phyloP scores from a whole-genome alignment of 208 protist genomes.

The Leishmania guyanensis region DNA sequence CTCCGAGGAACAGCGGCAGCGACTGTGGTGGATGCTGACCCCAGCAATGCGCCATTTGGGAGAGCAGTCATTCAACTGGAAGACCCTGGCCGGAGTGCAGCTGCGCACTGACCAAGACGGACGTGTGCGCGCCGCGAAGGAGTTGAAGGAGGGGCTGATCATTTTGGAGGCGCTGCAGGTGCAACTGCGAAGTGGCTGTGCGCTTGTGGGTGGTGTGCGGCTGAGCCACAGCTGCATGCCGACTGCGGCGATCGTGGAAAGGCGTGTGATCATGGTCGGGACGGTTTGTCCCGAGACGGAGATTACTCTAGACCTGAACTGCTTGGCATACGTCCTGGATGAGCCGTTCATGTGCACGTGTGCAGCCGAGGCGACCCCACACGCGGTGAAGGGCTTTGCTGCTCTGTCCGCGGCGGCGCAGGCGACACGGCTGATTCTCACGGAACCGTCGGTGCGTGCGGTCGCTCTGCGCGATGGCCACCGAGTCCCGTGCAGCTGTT shows the following conservation, averaged over 20 bases:
- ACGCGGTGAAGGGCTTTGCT: conserved; percentile 63
- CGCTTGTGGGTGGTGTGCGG: conserved; percentile 52
- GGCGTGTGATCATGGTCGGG: conserved; percentile 55
- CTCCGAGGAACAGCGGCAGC: conserved; percentile 45
- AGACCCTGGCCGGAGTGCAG: conserved; percentile 43
- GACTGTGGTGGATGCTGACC: conserved; percentile 73
- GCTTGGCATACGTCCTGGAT: conserved; percentile 57
- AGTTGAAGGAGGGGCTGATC: conserved; percentile 53
- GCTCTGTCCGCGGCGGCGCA: conserved; percentile 35
- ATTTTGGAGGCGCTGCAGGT: conserved; percentile 44
- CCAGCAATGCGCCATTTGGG: conserved; percentile 70
- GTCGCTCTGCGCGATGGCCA: conserved; percentile 59
- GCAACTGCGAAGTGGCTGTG: conserved; percentile 27
- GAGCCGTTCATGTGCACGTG: conserved; percentile 61
- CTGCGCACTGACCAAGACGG: conserved; percentile 56
- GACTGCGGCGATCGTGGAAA: conserved; percentile 62
- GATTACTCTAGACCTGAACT: conserved; percentile 77
- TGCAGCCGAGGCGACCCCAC: conserved; percentile 18
- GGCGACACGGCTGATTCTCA: conserved; percentile 46
- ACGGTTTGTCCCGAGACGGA: conserved; percentile 58
- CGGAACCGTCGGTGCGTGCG: conserved; percentile 45
- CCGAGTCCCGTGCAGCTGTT: conserved; percentile 38
- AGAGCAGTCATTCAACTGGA: conserved; percentile 47
- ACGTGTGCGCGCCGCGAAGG: conserved; percentile 44
- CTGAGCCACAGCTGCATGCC: conserved; percentile 76